Evolutionary conservation across 306 rosid genomes (phyloP), one percentile per base, ranked within the genome.

Genomic region (Lathyrus oleraceus): DNA sequence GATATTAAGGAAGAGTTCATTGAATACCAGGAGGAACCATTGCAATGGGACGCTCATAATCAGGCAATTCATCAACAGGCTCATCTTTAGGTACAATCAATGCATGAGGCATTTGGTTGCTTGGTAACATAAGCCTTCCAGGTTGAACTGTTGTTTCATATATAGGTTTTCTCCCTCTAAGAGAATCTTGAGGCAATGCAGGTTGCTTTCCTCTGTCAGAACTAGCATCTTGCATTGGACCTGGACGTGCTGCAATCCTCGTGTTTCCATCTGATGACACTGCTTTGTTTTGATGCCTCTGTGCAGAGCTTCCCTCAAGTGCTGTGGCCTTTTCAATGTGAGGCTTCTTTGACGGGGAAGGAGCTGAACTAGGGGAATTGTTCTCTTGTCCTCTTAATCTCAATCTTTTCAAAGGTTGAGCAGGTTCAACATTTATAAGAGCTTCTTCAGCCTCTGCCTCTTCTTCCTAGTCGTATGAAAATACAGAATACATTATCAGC

Each of bases 371-470:
- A 47, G 79, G 64, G 61, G 72, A 51, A 71, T 58, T 43, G 61
- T 39, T 69, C 51, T 81, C 92, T 19, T 77, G 90, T 67, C 87
- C 86, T 79, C 83, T 78, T 61, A 77, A 63, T 5, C 92, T 87
- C 64, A 91, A 61, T 85, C 95, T 86, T 82, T 95, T 95, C 65
- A 95, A 65, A 43, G 99, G 96, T 45, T 79, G 92, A 21, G 62
- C 80, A 1, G 75, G 36, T 72, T 86, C 87, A 58, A 61, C 79
- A 42, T 57, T 77, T 54, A 64, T 43, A 39, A 48, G 73, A 38
- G 71, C 74, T 63, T 82, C 90, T 82, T 87, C 90, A 2, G 71
- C 81, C 72, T 77, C 87, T 70, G 78, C 39, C 70, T 85, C 84
- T 13, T 76, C 85, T 65, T 64, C 92, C 86, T 78, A 70, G 48